Percentiles rank a stretch among this genome's conserved stretches.
Conservation (phyloP, 768 basidiomycete species). For the Cubamyces lactineus region DNA sequence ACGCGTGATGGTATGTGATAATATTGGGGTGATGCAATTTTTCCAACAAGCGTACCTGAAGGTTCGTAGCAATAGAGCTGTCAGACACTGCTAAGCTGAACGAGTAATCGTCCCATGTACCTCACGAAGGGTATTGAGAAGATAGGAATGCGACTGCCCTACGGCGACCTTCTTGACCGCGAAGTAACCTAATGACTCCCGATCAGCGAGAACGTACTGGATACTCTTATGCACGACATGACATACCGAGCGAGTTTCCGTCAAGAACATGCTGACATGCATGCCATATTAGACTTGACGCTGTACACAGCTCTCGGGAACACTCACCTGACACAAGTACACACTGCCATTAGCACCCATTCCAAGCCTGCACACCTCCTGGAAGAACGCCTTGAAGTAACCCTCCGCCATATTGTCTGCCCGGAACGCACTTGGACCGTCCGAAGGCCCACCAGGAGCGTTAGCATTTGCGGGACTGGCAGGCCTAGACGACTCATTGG, state of each 20-base stretch:
- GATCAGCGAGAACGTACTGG: neutral
- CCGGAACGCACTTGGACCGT: conserved; percentile 49
- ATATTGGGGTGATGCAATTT: conserved; percentile 90
- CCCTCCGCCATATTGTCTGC: conserved; percentile 85
- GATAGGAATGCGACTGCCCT: conserved; percentile 85
- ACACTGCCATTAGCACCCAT: conserved; percentile 97
- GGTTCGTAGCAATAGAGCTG: neutral
- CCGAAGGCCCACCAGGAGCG: neutral
- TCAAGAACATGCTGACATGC: conserved; percentile 91
- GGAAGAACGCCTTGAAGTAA: conserved; percentile 92
- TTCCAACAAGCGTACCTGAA: conserved; percentile 81
- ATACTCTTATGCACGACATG: neutral
- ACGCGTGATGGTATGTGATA: conserved; percentile 93
- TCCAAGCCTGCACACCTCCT: conserved; percentile 84
- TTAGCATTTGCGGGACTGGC: conserved; percentile 29
- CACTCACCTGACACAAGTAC: conserved; percentile 78
- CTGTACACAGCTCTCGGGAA: neutral
- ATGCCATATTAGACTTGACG: conserved; percentile 31
- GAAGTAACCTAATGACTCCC: conserved; percentile 62
- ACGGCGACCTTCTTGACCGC: conserved; percentile 98
- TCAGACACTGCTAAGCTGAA: neutral
- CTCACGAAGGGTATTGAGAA: conserved; percentile 81
- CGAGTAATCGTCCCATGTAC: conserved; percentile 36
- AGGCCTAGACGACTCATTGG: conserved; percentile 57
- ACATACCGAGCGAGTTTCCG: conserved; percentile 75